Evolutionary conservation across 2,329 filamentous ascomycete species (phyloP).

Genomic region (Fusarium oligoseptatum): DNA sequence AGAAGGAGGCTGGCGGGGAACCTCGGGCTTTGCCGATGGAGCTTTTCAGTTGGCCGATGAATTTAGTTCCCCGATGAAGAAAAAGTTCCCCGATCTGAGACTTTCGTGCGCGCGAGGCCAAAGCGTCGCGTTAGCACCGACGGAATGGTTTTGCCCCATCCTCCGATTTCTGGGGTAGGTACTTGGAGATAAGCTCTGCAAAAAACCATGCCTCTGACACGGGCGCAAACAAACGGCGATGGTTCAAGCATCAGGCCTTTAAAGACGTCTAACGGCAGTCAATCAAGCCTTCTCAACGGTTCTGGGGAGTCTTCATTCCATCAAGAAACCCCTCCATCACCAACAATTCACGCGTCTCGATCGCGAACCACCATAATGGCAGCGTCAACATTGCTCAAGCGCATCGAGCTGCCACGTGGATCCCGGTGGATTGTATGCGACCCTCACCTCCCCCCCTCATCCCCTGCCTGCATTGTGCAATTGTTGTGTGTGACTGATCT

Average conservation of each 20-base stretch:
- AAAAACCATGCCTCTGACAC: constrained; percentile 1
- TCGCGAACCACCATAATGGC: constrained; percentile 44
- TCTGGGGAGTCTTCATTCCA: background rate
- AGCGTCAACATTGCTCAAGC: constrained; percentile 41
- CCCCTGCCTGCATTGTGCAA: too few species aligned
- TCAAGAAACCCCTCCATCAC: background rate
- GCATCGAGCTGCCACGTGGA: constrained; percentile 48
- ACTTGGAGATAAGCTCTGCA: constrained; percentile 5
- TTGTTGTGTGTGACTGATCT: background rate
- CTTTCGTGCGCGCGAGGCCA: background rate
- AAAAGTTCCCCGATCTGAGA: background rate
- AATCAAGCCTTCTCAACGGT: background rate
- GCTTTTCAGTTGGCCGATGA: background rate
- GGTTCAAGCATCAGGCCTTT: background rate
- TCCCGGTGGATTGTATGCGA: constrained; percentile 51
- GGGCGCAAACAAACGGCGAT: constrained; percentile 2
- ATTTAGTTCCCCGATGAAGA: background rate
- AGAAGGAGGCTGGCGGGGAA: constrained; percentile 4
- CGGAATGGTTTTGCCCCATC: background rate
- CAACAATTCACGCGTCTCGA: constrained; percentile 5
- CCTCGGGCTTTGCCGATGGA: background rate
- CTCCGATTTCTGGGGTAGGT: background rate
- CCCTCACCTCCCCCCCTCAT: too few species aligned
- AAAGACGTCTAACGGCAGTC: background rate
- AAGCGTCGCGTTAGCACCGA: background rate